phyloP scores from a whole-genome alignment of 129 eudicot genomes.

The Escallonia rubra region DNA sequence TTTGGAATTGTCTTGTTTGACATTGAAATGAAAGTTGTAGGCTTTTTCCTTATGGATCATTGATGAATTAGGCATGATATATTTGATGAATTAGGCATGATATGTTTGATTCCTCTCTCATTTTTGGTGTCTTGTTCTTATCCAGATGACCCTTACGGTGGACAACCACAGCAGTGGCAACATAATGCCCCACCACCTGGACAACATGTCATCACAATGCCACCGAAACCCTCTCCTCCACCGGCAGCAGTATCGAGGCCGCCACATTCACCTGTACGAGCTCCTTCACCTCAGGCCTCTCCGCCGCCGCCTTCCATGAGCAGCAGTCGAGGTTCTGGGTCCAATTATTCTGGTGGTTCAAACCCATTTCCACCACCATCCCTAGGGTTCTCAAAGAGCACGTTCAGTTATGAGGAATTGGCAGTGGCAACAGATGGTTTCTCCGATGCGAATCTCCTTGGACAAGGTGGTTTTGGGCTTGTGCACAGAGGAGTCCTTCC shows the following conservation, averaged over 20 bases:
- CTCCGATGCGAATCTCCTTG: slow-evolving; percentile 65
- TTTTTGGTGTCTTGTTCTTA: slow-evolving; percentile 7
- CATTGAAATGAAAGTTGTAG: no score
- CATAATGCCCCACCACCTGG: slow-evolving; percentile 30
- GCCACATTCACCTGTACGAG: slow-evolving; percentile 17
- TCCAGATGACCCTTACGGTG: slow-evolving; percentile 32
- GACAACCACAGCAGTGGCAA: slow-evolving; percentile 37
- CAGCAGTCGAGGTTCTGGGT: slow-evolving; percentile 35
- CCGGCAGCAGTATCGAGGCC: slow-evolving; percentile 22
- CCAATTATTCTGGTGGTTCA: no score
- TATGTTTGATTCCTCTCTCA: not conserved
- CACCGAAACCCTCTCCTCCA: slow-evolving; percentile 23
- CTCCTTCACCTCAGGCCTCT: slow-evolving; percentile 25
- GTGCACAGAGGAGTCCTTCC: slow-evolving; percentile 78
- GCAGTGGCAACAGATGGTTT: slow-evolving; percentile 62
- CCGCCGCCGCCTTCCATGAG: slow-evolving; percentile 37
- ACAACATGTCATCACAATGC: slow-evolving; percentile 20
- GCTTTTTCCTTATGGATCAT: no score
- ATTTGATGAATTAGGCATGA: no score
- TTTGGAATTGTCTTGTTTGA: no score
- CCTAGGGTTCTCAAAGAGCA: slow-evolving; percentile 28
- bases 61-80: no score
- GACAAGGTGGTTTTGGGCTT: slow-evolving; percentile 96
- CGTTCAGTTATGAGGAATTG: slow-evolving; percentile 69
- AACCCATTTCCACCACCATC: slow-evolving; percentile 21